Conservation (phyloP, 345 rosid genomes). For the Gossypioides kirkii region DNA sequence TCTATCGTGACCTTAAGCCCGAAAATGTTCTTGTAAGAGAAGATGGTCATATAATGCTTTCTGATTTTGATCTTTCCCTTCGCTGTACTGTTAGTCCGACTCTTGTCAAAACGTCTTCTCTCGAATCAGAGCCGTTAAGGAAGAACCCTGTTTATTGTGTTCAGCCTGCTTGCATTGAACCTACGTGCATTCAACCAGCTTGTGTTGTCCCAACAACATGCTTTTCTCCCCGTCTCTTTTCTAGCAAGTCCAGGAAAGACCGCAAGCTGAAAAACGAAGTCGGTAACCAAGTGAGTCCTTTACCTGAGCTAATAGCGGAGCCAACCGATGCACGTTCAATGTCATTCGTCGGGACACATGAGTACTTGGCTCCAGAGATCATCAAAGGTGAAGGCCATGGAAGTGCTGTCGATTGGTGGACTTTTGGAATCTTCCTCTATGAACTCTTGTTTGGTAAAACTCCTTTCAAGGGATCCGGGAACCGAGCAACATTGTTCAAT, state of each 20-base stretch:
- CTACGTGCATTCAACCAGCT: constrained; percentile 82
- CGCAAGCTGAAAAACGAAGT: constrained; percentile 63
- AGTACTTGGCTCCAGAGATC: constrained; percentile 86
- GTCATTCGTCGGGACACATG: constrained; percentile 94
- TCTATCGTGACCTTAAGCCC: constrained; percentile 78
- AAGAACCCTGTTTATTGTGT: constrained; percentile 67
- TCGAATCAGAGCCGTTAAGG: constrained; percentile 60
- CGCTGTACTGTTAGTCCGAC: constrained; percentile 83
- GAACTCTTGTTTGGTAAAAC: constrained; percentile 88
- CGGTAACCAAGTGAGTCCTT: constrained; percentile 68
- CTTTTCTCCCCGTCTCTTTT: constrained; percentile 79
- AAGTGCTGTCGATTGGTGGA: constrained; percentile 98
- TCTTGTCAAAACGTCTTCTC: constrained; percentile 53
- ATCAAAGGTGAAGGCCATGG: constrained; percentile 97
- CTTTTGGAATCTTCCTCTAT: constrained; percentile 77
- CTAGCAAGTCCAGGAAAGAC: constrained; percentile 78
- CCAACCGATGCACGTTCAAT: constrained; percentile 89
- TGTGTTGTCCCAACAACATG: constrained; percentile 81
- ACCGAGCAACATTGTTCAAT: constrained; percentile 76
- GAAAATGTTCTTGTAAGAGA: constrained; percentile 72
- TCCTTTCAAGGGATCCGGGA: constrained; percentile 89
- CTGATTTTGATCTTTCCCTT: constrained; percentile 80
- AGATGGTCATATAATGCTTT: constrained; percentile 79
- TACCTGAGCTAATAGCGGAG: constrained; percentile 90
- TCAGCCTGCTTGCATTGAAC: constrained; percentile 81